Evolutionary conservation across 768 basidiomycete genomes (phyloP), one percentile per base, ranked within the genome.

Genomic region (Kondoa malvinella): DNA sequence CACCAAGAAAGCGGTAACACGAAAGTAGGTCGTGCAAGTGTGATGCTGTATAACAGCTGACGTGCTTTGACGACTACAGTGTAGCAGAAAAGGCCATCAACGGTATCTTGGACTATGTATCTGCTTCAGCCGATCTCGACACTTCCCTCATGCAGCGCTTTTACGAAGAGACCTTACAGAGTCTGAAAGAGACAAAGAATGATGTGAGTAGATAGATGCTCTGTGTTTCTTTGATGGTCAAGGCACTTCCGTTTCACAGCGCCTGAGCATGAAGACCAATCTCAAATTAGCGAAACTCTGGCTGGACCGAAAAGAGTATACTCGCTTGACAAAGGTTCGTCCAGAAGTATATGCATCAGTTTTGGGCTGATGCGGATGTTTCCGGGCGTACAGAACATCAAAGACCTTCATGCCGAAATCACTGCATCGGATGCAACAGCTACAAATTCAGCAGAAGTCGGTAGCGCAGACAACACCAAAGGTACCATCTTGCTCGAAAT

Each of bases 81-180:
- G 89, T 94, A 75, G 92, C 94, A 14, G 95, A 99, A 78, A 99
- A 97, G 81, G 87, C 89, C 21, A 99, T 99, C 81, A 99, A 99
- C 76, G 88, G 89, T 67, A 95, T 99, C 71, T 80, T 99, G 71
- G 95, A 99, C 77, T 97, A 97, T 73, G 95, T 97, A 56, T 71
- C 72, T 27, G 71, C 68, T 16, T 70, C 72, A 59, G 66, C 70
- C 17, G 73, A 76, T 65, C 77, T 81, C 57, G 77, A 79, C 68
- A 87, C 95, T 12, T 87, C 88, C 68, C 83, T 92, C 8, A 80
- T 99, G 62, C 92, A 96, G 77, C 86, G 86, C 71, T 99, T 97
- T 80, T 99, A 99, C 78, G 88, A 94, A 73, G 88, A 82, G 0
- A 99, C 95, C 1, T 87, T 89, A 75, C 83, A 84, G 67, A 90